A percentile compares a stretch with the other conserved stretches of the same genome.
Evolutionary conservation across 169 alveolate genomes (phyloP).

Genomic region (Theileria parva): DNA sequence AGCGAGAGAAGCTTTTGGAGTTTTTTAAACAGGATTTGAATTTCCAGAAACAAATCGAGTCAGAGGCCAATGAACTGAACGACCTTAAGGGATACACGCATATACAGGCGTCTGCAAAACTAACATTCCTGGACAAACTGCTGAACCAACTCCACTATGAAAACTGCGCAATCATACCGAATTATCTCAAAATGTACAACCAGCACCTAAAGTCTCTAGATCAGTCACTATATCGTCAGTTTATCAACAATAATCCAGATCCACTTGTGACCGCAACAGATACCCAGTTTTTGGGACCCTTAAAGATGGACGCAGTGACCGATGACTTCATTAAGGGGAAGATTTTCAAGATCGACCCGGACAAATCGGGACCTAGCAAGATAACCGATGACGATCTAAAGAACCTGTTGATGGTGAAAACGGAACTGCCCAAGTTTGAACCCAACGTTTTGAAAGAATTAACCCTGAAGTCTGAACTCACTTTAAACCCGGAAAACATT

Average conservation of each 20-base stretch:
- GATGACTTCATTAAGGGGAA: conserved; percentile 24
- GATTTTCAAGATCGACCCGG: background rate
- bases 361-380: background rate
- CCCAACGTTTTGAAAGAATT: background rate
- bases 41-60: conserved; percentile 58
- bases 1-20: conserved; percentile 78
- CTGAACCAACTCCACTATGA: conserved; percentile 84
- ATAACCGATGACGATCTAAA: background rate
- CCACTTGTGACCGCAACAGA: background rate
- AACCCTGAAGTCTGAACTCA: background rate
- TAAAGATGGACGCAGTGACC: conserved; percentile 21
- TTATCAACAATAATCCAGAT: background rate
- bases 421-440: background rate
- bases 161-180: conserved; percentile 78
- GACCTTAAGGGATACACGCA: conserved; percentile 81
- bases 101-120: conserved; percentile 82
- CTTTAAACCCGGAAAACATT: background rate
- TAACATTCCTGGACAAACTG: conserved; percentile 85
- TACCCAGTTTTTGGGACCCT: background rate
- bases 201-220: conserved; percentile 57
- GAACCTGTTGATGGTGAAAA: background rate
- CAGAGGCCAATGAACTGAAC: conserved; percentile 65
- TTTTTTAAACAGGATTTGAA: conserved; percentile 73
- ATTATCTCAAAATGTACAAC: conserved; percentile 56
- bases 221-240: conserved; percentile 17